Evolutionary conservation across 352 stramenopile genomes (phyloP).

Genomic region (Blastocystis sp.): DNA sequence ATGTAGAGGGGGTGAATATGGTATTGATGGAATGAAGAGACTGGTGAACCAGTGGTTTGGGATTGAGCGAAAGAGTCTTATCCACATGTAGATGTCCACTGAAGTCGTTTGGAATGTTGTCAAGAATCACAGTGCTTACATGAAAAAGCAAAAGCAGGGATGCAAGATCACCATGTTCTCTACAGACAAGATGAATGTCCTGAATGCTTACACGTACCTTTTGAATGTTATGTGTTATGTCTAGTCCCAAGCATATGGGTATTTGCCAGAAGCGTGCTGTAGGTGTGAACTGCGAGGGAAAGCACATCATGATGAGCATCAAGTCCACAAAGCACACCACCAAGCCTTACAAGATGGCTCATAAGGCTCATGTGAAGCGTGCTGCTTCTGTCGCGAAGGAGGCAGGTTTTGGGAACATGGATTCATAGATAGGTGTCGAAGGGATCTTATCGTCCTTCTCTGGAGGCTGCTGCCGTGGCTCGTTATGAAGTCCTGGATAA

Average conservation of each 20-base stretch:
- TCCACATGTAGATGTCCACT: constrained; percentile 9
- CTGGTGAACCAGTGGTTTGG: no score
- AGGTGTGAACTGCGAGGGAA: constrained; percentile 22
- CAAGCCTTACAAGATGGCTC: background rate
- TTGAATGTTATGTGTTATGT: background rate
- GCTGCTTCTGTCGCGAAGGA: background rate
- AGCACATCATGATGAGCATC: background rate
- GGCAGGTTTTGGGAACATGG: background rate
- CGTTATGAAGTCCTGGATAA: background rate
- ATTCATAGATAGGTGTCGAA: background rate
- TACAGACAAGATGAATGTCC: constrained; percentile 29
- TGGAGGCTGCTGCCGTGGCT: constrained; percentile 14
- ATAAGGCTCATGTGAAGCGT: constrained; percentile 4
- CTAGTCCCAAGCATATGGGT: constrained; percentile 30
- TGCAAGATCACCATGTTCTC: constrained; percentile 49
- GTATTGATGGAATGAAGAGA: no score
- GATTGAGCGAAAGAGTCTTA: no score
- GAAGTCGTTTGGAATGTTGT: constrained; percentile 30
- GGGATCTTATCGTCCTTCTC: background rate
- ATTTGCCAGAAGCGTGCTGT: constrained; percentile 39
- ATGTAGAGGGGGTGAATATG: background rate
- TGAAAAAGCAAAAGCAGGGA: constrained; percentile 42
- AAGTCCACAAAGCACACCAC: constrained; percentile 8
- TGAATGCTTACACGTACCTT: background rate
- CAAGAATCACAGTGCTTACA: constrained; percentile 14